Evolutionary conservation across 106 monocot species (phyloP), one percentile per base, ranked within the genome.

Genomic region (Dioscorea zingiberensis): DNA sequence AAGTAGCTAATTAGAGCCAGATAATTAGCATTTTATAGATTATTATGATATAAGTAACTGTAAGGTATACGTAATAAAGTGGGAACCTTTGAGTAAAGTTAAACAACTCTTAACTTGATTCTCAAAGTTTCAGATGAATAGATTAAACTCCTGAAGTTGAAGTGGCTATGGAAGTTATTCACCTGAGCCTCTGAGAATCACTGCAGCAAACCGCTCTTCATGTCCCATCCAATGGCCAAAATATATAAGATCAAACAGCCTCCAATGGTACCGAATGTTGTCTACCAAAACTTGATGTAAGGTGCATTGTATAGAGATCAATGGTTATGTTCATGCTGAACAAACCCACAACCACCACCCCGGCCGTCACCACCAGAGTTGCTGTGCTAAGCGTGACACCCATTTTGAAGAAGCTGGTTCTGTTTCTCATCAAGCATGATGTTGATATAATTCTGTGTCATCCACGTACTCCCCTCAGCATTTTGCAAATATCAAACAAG

Each of bases 191-290:
- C 9, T 38, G 38, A 38, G 10, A 38, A 38, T 85, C 59, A 91
- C 54, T 87, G 86, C 56, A 87, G 81, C 13, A 87, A 29, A 25
- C 91, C 91, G 48, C 87, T 84, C 58, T 65, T 87, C 79, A 84
- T 91, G 14, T 84, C 91, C 84, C 81, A 91, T 2, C 78, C 76
- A 64, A 91, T 84, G 48, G 91, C 91, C 18, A 87, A 13, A 18
- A 81, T 21, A 56, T 91, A 91, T 3, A 91, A 23, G 27, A 73
- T 47, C 22, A 71, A 58, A 49, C 80, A 79, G 63, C 81, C 81
- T 19, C 54, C 81, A 12, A 84, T 23, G n/a, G 84, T 91, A 2
- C 91, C 84, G 9, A 81, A 58, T 1, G 84, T 80, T 10, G 80
- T 85, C 28, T 73, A 58, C 80, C 80, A 80, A 51, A 85, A 85